These are phyloP conservation scores for Piper longum DNA, from an alignment of 164 flowering plant species.

Conservation along the genomic window DNA sequence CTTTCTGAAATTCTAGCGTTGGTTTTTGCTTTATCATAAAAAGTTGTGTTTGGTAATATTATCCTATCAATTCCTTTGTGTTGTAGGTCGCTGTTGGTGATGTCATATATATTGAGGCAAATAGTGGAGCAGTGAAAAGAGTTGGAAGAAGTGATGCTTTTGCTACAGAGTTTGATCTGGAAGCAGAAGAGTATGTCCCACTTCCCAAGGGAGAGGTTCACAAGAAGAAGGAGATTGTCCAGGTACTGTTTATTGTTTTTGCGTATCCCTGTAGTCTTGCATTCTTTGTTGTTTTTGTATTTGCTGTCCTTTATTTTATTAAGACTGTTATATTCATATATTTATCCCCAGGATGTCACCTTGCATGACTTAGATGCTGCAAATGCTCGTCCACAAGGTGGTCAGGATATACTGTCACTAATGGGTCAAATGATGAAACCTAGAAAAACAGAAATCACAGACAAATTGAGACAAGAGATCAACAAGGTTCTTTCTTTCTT, in stretches of 20 bases:
- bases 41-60: background rate
- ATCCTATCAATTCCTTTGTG: background rate
- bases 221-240: slow-evolving; percentile 95
- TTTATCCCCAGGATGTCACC: slow-evolving; percentile 37
- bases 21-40: background rate
- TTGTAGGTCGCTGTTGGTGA: slow-evolving; percentile 96
- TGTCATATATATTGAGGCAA: slow-evolving; percentile 94
- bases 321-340: slow-evolving; percentile 1
- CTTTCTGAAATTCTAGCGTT: background rate
- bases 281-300: background rate
- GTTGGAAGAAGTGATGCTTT: slow-evolving; percentile 98
- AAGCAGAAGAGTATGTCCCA: slow-evolving; percentile 99
- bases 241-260: slow-evolving; percentile 29
- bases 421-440: slow-evolving; percentile 96
- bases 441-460: slow-evolving; percentile 92
- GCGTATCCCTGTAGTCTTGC: background rate
- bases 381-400: slow-evolving; percentile 66
- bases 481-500: slow-evolving; percentile 67
- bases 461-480: slow-evolving; percentile 84
- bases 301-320: background rate
- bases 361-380: slow-evolving; percentile 56
- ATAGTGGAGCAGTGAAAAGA: slow-evolving; percentile 98
- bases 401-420: slow-evolving; percentile 46
- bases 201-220: slow-evolving; percentile 99
- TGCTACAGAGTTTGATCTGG: slow-evolving; percentile 97